Base-by-base conservation (phyloP, 139 green algal species). In the Volvox reticuliferus region DNA sequence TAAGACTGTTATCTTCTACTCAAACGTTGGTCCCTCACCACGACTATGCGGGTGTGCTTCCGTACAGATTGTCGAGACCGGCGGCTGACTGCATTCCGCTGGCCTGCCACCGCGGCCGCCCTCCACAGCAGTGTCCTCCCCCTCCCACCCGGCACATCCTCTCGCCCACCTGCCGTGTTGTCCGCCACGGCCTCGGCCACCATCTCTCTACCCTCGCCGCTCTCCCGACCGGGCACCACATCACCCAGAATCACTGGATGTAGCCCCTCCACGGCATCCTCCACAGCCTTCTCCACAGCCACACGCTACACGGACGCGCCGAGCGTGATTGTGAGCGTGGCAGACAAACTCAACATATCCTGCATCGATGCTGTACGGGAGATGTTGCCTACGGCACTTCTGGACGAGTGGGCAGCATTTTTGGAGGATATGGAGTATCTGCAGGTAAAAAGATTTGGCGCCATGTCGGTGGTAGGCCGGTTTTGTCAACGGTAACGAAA, bases 351-450 rank as follows among this genome's bases (percentile, higher is more conserved):
- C 28, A 94, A 89, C 63, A 2, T 94, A 16, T 79, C 37, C 21
- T 79, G 69, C 82, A 94, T 94, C 62, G 92, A 94, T n/a, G 37
- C 33, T 17, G 83, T 94, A 33, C 79, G 83, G n/a, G 90, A 89
- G 24, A 19, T 1, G 37, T 55, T 94, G 79, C 75, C 69, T 32
- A 21, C 1, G 3, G 89, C 89, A 26, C 82, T 94, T 20, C 1
- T 62, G 30, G 92, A 94, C 33, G 92, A 94, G 89, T 26, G 89
- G 1, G 44, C 73, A 14, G 86, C 87, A 17, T 76, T 94, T 37
- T n/a, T 93, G 81, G 89, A 94, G 37, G 92, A 94, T 82, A 71
- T 94, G 6, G 89, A 92, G 65, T 94, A 93, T 87, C 81, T 94
- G 61, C 87, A 87, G 62, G 89, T 87, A 22, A 9, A 9, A 55